Evolutionary conservation across 2,329 filamentous ascomycete species (phyloP), one percentile per base, ranked within the genome.

Genomic region (Diatrype stigma): DNA sequence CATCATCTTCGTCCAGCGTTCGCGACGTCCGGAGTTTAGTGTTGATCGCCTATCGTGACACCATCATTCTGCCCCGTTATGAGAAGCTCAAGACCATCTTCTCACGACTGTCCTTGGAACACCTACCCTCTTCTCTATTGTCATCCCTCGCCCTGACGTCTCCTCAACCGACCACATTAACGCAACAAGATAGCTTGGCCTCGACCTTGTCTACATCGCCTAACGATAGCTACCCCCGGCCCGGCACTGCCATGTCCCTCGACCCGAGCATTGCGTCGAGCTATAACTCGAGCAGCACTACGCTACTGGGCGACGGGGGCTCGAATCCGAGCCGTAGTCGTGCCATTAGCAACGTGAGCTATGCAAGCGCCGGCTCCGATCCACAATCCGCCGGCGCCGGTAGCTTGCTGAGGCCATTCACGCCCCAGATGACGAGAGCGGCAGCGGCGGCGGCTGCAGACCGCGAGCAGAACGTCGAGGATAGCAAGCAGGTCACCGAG

Each of bases 1-100:
- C 60, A 70, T 81, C 64, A 66, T 73, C 75, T 0, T 73, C 73
- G n/a, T 71, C 69, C 26, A 68, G 70, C 28, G 79, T 87, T 38
- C 79, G 96, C 2, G 92, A 97, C 60, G 87, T 97, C 1, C 84
- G 93, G n/a, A 82, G 90, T 22, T 85, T 97, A 40, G 90, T 96
- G 0, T 80, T 99, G 19, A 85, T 90, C 21, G 84, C 89, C 3
- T 99, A 94, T 72, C 85, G 94, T 48, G 94, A 99, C 68, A 85
- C 82, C 19, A 84, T 99, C 51, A 90, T 99, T 46, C 74, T 99
- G 1, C 90, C 90, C 1, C 85, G 93, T 47, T 94, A 96, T 69
- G 92, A 96, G 50, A 85, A 83, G 6, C 81, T 99, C 22, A 95
- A 94, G 74, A 82, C 84, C 6, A 93, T 94, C 51, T 96, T 96